Conservation (phyloP, 2,329 filamentous ascomycete species). For the Botrytis tulipae region DNA sequence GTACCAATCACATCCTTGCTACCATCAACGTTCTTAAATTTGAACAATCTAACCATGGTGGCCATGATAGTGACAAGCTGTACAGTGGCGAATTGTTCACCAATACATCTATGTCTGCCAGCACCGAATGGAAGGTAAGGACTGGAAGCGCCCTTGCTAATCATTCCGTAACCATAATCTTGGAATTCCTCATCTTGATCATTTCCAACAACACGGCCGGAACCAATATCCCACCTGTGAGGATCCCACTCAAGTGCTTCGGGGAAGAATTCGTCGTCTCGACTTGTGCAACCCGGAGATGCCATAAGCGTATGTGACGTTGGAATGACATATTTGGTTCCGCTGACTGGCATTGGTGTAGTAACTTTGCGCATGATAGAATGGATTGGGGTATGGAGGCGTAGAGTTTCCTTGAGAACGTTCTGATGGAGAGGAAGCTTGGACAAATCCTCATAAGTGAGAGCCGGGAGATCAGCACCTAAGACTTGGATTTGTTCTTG, state of each 20-base stretch:
- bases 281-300: constrained; percentile 77
- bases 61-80: constrained; percentile 85
- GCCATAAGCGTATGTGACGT: constrained; percentile 78
- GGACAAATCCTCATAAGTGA: constrained; percentile 74
- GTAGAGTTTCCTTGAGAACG: constrained; percentile 87
- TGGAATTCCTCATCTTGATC: constrained; percentile 70
- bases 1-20: constrained; percentile 65
- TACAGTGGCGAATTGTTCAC: constrained; percentile 93
- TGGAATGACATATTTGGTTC: constrained; percentile 80
- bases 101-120: constrained; percentile 89
- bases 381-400: constrained; percentile 89
- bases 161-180: constrained; percentile 90
- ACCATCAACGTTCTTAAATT: constrained; percentile 74
- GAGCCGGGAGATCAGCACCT: constrained; percentile 69
- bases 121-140: constrained; percentile 95
- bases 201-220: constrained; percentile 52
- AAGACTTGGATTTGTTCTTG: constrained; percentile 75
- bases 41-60: constrained; percentile 73
- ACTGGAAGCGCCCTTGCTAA: constrained; percentile 85
- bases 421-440: constrained; percentile 79
- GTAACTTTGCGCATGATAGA: constrained; percentile 93
- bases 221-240: constrained; percentile 78
- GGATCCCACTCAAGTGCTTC: constrained; percentile 83
- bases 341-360: constrained; percentile 77
- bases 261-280: constrained; percentile 73